Percentiles rank a stretch among this genome's conserved stretches.
Conservation (phyloP, 352 stramenopile species). For the Phytophthora capsici region DNA sequence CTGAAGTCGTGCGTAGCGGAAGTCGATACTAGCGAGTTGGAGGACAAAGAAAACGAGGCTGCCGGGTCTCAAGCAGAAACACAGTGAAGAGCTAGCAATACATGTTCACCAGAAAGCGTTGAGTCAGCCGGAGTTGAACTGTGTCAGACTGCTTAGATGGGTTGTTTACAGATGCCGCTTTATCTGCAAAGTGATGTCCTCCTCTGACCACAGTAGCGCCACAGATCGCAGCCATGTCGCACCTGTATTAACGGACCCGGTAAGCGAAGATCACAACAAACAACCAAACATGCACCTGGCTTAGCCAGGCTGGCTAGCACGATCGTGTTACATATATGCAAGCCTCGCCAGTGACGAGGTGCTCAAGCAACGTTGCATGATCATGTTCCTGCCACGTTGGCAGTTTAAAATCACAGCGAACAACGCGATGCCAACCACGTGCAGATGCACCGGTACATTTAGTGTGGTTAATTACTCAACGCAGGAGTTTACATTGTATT, state of each 20-base stretch:
- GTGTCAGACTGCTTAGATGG: background rate
- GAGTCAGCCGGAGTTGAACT: constrained; percentile 15
- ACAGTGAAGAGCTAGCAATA: constrained; percentile 34
- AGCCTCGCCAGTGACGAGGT: no score
- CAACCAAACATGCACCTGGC: no score
- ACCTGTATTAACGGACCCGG: background rate
- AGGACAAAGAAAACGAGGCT: constrained; percentile 1
- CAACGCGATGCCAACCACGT: background rate
- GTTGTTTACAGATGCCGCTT: constrained; percentile 5
- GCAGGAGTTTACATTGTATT: no score
- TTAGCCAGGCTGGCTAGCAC: no score
- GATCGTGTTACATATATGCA: no score
- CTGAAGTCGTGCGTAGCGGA: background rate
- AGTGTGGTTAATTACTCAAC: no score
- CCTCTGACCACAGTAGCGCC: constrained; percentile 16
- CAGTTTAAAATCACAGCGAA: constrained; percentile 4
- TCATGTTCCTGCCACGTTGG: constrained; percentile 19
- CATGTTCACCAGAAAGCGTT: constrained; percentile 23
- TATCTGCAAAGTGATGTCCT: constrained; percentile 3
- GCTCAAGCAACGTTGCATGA: constrained; percentile 19
- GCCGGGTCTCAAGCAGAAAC: constrained; percentile 9
- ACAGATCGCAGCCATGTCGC: constrained; percentile 11
- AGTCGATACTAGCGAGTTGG: constrained; percentile 2
- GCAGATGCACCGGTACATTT: no score
- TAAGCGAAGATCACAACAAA: background rate